Evolutionary conservation across 2,329 filamentous ascomycete genomes (phyloP).

Genomic region (Sporothrix pallida): DNA sequence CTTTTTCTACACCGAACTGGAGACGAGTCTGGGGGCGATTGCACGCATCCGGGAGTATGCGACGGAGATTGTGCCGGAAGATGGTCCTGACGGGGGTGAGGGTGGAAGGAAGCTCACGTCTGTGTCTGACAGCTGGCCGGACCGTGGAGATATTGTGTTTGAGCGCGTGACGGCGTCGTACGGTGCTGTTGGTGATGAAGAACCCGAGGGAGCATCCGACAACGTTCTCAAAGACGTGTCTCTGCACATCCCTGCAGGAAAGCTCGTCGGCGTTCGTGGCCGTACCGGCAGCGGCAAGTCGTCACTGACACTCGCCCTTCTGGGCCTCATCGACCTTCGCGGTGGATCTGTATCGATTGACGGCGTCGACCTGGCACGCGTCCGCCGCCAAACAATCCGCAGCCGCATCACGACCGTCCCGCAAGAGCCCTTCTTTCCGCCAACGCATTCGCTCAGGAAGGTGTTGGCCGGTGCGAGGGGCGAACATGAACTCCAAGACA

Average conservation of each 20-base stretch:
- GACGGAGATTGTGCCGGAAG: slow-evolving; percentile 16
- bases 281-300: slow-evolving; percentile 21
- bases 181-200: neutral
- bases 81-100: neutral
- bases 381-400: slow-evolving; percentile 4
- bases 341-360: neutral
- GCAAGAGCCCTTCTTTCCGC: slow-evolving; percentile 25
- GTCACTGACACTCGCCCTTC: neutral
- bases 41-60: slow-evolving; percentile 21
- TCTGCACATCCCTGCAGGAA: slow-evolving; percentile 7
- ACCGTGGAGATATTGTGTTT: slow-evolving; percentile 2
- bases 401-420: slow-evolving; percentile 10
- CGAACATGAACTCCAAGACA: neutral
- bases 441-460: slow-evolving; percentile 3
- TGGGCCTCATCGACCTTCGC: neutral
- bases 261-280: slow-evolving; percentile 19
- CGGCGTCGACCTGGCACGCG: neutral
- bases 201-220: too few species aligned
- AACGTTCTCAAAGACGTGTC: neutral
- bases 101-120: too few species aligned
- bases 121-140: neutral
- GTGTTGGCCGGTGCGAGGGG: neutral
- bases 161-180: slow-evolving; percentile 5
- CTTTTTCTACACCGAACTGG: slow-evolving; percentile 18
- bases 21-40: slow-evolving; percentile 17